These are phyloP conservation scores for Fusarium veterinarium DNA, from an alignment of 2,329 filamentous ascomycete species.

Conservation along the genomic window DNA sequence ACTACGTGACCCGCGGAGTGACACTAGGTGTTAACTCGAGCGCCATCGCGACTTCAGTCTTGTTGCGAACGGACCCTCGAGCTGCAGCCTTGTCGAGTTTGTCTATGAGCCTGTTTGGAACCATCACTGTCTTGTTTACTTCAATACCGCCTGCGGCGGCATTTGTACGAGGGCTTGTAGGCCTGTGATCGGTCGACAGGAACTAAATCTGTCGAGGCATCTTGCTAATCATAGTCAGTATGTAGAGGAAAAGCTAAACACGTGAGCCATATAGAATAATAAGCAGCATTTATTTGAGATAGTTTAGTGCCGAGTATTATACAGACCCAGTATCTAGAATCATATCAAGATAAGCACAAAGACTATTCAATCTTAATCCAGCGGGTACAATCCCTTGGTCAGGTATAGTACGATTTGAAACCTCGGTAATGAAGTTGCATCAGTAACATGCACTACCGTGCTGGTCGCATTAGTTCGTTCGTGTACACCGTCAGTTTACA, in stretches of 20 bases:
- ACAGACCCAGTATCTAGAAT: neutral
- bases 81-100: conserved; percentile 69
- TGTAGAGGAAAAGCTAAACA: neutral
- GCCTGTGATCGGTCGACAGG: conserved; percentile 47
- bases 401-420: neutral
- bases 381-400: neutral
- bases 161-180: conserved; percentile 61
- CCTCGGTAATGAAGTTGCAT: neutral
- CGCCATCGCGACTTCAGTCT: conserved; percentile 68
- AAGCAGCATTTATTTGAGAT: neutral
- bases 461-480: conserved; percentile 29
- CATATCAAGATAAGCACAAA: neutral
- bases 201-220: neutral
- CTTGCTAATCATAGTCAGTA: neutral
- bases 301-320: neutral
- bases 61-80: conserved; percentile 66
- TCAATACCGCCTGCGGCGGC: conserved; percentile 65
- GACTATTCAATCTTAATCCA: neutral
- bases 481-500: conserved; percentile 32
- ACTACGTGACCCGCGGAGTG: conserved; percentile 72
- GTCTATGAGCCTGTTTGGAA: conserved; percentile 71
- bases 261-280: neutral
- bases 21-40: conserved; percentile 70
- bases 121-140: conserved; percentile 68
- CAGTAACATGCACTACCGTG: conserved; percentile 6